These are phyloP conservation scores for Cajanus cajan DNA, from an alignment of 306 rosid genomes.

Conservation along the genomic window DNA sequence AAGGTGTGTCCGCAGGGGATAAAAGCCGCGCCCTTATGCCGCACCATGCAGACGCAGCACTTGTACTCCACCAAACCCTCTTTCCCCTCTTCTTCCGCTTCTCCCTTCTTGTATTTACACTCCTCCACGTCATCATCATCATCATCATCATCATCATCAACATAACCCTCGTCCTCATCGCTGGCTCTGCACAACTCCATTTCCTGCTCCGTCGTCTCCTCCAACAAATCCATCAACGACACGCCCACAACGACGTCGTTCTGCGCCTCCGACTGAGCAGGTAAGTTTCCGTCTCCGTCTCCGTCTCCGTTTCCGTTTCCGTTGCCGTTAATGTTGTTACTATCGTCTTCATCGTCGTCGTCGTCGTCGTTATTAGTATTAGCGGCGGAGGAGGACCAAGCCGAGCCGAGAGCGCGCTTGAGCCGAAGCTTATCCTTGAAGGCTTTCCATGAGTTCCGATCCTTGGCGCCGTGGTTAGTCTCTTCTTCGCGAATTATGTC, in stretches of 20 bases:
- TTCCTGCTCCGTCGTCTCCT: constrained; percentile 65
- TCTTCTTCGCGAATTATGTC: constrained; percentile 59
- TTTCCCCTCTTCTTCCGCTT: constrained; percentile 1
- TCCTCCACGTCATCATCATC: neutral
- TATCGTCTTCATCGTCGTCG: no score
- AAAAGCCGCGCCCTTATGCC: constrained; percentile 81
- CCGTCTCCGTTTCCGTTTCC: no score
- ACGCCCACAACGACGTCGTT: constrained; percentile 24
- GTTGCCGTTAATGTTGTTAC: no score
- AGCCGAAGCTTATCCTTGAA: constrained; percentile 67
- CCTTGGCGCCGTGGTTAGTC: constrained; percentile 3
- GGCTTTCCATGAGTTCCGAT: constrained; percentile 59
- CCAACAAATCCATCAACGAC: constrained; percentile 89
- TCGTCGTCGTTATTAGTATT: no score
- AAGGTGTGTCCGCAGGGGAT: constrained; percentile 89
- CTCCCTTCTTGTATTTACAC: neutral
- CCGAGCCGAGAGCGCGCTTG: constrained; percentile 49
- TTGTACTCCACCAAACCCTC: constrained; percentile 35
- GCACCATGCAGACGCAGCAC: constrained; percentile 94
- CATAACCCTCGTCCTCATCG: neutral
- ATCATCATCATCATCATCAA: neutral
- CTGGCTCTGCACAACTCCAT: constrained; percentile 38
- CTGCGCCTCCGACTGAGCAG: constrained; percentile 15
- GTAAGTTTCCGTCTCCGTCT: no score
- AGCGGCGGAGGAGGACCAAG: constrained; percentile 57